Base-by-base conservation (phyloP, 2,329 filamentous ascomycete species). In the Didymella lethalis region DNA sequence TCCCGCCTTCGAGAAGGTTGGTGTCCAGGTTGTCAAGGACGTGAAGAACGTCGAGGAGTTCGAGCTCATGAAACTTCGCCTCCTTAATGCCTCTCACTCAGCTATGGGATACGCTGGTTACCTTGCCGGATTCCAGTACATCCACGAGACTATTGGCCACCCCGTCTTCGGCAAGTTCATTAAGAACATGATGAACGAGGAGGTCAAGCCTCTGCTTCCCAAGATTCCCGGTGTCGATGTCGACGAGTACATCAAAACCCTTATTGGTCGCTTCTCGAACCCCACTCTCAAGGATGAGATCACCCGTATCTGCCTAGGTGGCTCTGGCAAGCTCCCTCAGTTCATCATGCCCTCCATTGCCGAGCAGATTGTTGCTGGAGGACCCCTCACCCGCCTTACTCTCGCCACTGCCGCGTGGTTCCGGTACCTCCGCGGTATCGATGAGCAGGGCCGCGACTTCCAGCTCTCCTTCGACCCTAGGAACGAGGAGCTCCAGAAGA, bases 301-400 rank as follows among this genome's bases (percentile, higher is more conserved):
- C 40, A 64, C 69, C 26, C 69, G 69, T 50, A 70, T 72, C 44
- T 72, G 69, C 62, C 67, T 72, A 7, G 69, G 69, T n/a, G 69
- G 69, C 14, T 69, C 66, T 7, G 69, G 69, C 63, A 72, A 72
- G 62, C 64, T 72, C 36, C 69, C 69, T 1, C 68, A 72, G 47
- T 72, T 72, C 64, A 72, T 72, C 59, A 69, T 70, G 64, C 69
- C 69, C 41, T 67, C 64, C 38, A 69, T 72, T 25, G 68, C 69
- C 7, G 69, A 72, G 61, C 69, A 72, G 48, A 70, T 72, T 32
- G n/a, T 57, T 4, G 63, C 66, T 29, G 63, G 64, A 16, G 68
- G 68, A 12, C 65, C 68, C 8, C 64, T 72, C 26, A 59, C 63
- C 38, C 68, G 69, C 50, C 62, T 72, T 7, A 68, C 69, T 14